Evolutionary conservation across 1,284 basidiomycete species (phyloP), one percentile per base, ranked within the genome.

Genomic region (Boletus holoroseus): DNA sequence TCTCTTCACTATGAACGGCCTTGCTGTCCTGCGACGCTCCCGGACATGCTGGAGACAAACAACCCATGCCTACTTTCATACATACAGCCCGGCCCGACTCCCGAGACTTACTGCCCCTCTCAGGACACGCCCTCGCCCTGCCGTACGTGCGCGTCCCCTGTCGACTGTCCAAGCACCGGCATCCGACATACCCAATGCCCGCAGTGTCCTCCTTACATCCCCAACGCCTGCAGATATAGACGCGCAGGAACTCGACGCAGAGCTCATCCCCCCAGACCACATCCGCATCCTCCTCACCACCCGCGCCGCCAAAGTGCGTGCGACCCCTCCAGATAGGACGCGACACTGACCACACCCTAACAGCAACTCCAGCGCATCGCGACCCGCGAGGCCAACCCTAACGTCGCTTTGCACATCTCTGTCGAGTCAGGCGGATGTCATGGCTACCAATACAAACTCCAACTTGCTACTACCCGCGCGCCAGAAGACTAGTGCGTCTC

Each of bases 371-470:
- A 74, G 44, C 65, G 70, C 42, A 83, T 91, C 54, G 72, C 84
- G 7, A 58, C 73, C 32, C 73, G 79, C 13, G 77, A 87, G 58
- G 71, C 76, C 7, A 78, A 86, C 58, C 67, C 80, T 0, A 61
- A 77, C 27, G 76, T 87, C 18, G 85, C 82, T 2, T 72, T 94
- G 13, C 75, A 91, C 53, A 76, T 95, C 60, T 73, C 82, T 0
- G 88, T 95, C 22, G 91, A 94, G 64, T 90, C 87, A 3, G 92
- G 92, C 15, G 93, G 92, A 32, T 94, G 92, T 62, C 91, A 95
- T 61, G 92, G 92, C 28, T 94, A 94, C 63, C 90, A 94, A 63
- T 94, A 94, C 71, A 92, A 90, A 66, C 80, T 95, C 76, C 82
- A 85, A 53, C 75, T 94, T 1, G 83, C 86, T 2, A 77, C 75